These are phyloP conservation scores for Colletotrichum ledebouriae DNA, from an alignment of 2,329 filamentous ascomycete genomes.

Conservation along the genomic window DNA sequence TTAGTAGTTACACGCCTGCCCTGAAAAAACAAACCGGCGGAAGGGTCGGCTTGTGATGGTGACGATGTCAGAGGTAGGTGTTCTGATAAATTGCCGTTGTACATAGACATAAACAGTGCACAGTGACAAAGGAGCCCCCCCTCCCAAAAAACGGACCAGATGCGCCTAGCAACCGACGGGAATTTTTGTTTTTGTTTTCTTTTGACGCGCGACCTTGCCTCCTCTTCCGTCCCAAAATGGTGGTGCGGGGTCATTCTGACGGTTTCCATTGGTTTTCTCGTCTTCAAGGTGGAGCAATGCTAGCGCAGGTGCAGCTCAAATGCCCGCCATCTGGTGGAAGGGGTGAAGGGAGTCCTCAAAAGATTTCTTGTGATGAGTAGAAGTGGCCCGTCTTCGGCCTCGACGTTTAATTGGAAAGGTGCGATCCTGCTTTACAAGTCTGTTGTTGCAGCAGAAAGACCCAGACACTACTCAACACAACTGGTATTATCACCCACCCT, in stretches of 20 bases:
- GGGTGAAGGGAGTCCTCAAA: background rate
- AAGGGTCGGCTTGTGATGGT: slow-evolving; percentile 20
- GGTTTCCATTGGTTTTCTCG: slow-evolving; percentile 2
- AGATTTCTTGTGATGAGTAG: slow-evolving; percentile 1
- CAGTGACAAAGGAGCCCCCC: background rate
- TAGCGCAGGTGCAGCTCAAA: slow-evolving; percentile 1
- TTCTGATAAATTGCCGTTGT: too few species aligned
- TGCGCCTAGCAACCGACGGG: slow-evolving; percentile 48
- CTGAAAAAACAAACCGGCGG: slow-evolving; percentile 18
- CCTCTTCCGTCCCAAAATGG: slow-evolving; percentile 9
- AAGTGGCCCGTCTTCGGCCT: background rate
- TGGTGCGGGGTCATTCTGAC: slow-evolving; percentile 16
- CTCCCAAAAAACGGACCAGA: background rate
- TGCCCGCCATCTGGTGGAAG: slow-evolving; percentile 1
- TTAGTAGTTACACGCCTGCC: slow-evolving; percentile 33
- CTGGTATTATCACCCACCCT: background rate
- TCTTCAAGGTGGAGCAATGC: background rate
- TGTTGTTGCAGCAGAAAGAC: background rate
- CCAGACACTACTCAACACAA: slow-evolving; percentile 14
- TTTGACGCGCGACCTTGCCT: slow-evolving; percentile 40
- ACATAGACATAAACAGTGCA: slow-evolving; percentile 15
- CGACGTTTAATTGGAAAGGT: too few species aligned
- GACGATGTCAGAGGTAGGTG: slow-evolving; percentile 21
- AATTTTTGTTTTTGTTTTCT: slow-evolving; percentile 51
- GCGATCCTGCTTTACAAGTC: too few species aligned